A percentile compares a stretch with the other conserved stretches of the same genome.
phyloP scores from a whole-genome alignment of 768 basidiomycete genomes.

The Arthromyces matolae region DNA sequence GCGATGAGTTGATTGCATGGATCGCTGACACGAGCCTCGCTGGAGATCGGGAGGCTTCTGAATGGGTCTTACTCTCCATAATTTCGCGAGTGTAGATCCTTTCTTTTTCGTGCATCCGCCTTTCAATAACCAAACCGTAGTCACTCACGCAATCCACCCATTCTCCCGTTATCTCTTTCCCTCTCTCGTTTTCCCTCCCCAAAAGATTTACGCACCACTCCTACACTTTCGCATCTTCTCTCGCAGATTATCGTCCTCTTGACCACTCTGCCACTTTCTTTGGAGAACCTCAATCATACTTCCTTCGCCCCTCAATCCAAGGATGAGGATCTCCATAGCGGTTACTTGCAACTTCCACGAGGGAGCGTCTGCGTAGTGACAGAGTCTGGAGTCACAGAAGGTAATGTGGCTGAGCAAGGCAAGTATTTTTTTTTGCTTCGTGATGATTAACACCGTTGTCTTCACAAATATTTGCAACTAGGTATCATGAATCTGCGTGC shows the following conservation, averaged over 20 bases:
- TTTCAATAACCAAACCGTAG: conserved; percentile 30
- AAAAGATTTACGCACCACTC: conserved; percentile 25
- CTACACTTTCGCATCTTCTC: conserved; percentile 53
- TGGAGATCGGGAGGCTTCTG: conserved; percentile 65
- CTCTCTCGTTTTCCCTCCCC: conserved; percentile 56
- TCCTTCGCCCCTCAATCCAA: conserved; percentile 64
- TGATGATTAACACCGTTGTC: neutral
- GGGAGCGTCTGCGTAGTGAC: conserved; percentile 60
- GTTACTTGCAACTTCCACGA: conserved; percentile 66
- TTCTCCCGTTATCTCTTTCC: conserved; percentile 65
- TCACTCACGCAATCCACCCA: conserved; percentile 60
- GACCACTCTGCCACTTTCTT: conserved; percentile 54
- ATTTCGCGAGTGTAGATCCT: conserved; percentile 60
- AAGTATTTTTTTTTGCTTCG: conserved; percentile 22
- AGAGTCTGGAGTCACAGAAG: conserved; percentile 67
- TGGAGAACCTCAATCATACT: conserved; percentile 55
- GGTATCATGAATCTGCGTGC: conserved; percentile 63
- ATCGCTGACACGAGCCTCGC: conserved; percentile 66
- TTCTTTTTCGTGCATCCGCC: neutral
- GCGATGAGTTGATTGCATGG: conserved; percentile 65
- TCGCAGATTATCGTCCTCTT: conserved; percentile 56
- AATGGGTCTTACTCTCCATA: conserved; percentile 65
- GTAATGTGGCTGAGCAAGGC: conserved; percentile 55
- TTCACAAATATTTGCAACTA: conserved; percentile 19
- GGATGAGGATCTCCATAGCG: conserved; percentile 69